Evolutionary conservation across 2,329 filamentous ascomycete species (phyloP).

Genomic region (Davidsoniella virescens): DNA sequence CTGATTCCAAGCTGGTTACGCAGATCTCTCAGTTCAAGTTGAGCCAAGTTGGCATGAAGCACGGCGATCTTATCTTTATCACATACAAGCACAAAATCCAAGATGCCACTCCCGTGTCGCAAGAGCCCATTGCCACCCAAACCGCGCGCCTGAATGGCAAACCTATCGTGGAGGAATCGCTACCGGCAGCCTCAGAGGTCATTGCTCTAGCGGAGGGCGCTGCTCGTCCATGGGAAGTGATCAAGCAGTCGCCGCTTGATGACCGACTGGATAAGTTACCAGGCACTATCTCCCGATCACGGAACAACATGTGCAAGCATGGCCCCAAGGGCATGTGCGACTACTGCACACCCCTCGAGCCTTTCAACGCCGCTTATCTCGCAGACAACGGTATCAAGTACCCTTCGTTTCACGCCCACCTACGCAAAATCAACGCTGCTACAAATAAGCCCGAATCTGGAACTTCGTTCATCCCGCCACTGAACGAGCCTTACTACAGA

Average conservation of each 20-base stretch:
- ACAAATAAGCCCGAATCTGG: constrained; percentile 93
- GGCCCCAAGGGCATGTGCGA: constrained; percentile 98
- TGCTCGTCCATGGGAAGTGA: constrained; percentile 56
- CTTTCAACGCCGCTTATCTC: constrained; percentile 77
- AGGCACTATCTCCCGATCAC: constrained; percentile 69
- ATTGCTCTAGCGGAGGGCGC: constrained; percentile 42
- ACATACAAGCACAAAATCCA: constrained; percentile 45
- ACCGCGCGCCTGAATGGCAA: constrained; percentile 64
- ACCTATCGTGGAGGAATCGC: constrained; percentile 51
- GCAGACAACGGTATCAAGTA: constrained; percentile 98
- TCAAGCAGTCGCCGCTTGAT: constrained; percentile 76
- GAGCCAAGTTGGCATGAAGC: constrained; percentile 46
- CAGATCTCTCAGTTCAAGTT: constrained; percentile 42
- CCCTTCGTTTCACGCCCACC: constrained; percentile 83
- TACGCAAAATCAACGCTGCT: constrained; percentile 86
- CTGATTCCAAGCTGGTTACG: constrained; percentile 39
- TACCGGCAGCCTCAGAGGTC: constrained; percentile 49
- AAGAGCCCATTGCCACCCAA: background rate
- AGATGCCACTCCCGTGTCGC: constrained; percentile 20
- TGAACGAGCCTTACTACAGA: constrained; percentile 83
- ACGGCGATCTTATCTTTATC: constrained; percentile 84
- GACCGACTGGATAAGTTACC: constrained; percentile 71
- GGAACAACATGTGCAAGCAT: constrained; percentile 88
- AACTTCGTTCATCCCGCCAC: constrained; percentile 87
- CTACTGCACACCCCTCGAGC: constrained; percentile 93